These are phyloP conservation scores for Chytriomyces confervae DNA, from an alignment of 192 early-diverging fungal species.

Conservation along the genomic window DNA sequence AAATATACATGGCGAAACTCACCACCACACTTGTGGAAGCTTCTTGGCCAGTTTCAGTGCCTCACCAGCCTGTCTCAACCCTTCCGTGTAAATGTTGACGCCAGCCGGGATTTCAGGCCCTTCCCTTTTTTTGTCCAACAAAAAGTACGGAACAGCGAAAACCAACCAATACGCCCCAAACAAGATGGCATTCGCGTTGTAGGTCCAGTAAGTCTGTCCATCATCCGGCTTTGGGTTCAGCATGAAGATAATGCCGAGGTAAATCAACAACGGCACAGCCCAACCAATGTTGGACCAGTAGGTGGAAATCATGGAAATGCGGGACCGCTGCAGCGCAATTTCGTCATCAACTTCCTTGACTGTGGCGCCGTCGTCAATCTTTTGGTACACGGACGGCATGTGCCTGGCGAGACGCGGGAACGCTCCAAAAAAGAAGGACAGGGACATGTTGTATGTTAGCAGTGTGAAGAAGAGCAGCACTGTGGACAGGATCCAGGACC, in stretches of 20 bases:
- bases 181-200: conserved; percentile 9
- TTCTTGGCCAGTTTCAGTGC: conserved; percentile 36
- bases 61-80: conserved; percentile 9
- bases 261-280: conserved; percentile 39
- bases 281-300: conserved; percentile 54
- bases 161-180: conserved; percentile 37
- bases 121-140: conserved; percentile 41
- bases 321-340: conserved; percentile 45
- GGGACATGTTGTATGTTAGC: neutral
- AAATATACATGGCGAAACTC: neutral
- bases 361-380: conserved; percentile 24
- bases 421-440: neutral
- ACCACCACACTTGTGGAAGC: conserved; percentile 44
- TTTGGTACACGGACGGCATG: conserved; percentile 29
- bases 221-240: conserved; percentile 3
- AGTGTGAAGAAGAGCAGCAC: neutral
- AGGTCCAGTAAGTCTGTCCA: neutral
- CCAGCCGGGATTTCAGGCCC: conserved; percentile 39
- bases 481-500: neutral
- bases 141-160: conserved; percentile 44
- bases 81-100: conserved; percentile 41
- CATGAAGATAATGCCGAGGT: neutral
- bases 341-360: conserved; percentile 28
- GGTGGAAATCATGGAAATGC: conserved; percentile 54
- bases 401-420: conserved; percentile 19